These are phyloP conservation scores for Verticillium nubilum DNA, from an alignment of 2,329 filamentous ascomycete species.

Conservation along the genomic window DNA sequence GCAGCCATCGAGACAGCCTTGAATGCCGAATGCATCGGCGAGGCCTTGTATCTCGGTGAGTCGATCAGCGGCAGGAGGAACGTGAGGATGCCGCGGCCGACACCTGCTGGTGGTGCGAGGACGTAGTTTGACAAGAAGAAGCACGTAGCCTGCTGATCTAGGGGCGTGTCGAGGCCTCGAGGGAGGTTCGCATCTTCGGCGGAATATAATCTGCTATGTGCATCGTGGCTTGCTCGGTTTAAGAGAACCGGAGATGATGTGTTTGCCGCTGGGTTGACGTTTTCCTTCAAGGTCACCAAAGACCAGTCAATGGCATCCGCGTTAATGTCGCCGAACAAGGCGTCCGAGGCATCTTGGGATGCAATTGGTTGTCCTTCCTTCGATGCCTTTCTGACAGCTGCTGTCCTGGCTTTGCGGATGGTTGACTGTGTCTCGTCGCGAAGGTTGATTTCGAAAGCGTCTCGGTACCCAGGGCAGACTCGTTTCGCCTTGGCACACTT, in stretches of 20 bases:
- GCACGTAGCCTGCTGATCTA: slow-evolving; percentile 17
- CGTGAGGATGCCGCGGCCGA: slow-evolving; percentile 13
- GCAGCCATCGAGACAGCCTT: slow-evolving; percentile 16
- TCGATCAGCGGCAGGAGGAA: slow-evolving; percentile 16
- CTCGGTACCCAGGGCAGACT: slow-evolving; percentile 11
- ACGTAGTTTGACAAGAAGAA: slow-evolving; percentile 19
- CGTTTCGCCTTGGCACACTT: slow-evolving; percentile 23
- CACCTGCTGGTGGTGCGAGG: slow-evolving; percentile 11
- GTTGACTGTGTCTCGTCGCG: slow-evolving; percentile 13
- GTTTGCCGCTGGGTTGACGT: neutral
- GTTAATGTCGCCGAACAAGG: neutral
- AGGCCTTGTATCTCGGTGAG: slow-evolving; percentile 10
- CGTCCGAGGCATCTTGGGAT: slow-evolving; percentile 5
- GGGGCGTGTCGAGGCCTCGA: slow-evolving; percentile 13
- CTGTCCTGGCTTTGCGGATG: slow-evolving; percentile 13
- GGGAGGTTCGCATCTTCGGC: neutral
- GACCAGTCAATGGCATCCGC: neutral
- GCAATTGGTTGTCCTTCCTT: slow-evolving; percentile 6
- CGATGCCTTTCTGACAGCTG: slow-evolving; percentile 9
- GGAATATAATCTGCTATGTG: neutral
- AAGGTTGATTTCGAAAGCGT: slow-evolving; percentile 13
- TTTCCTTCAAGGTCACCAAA: neutral
- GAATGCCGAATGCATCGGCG: slow-evolving; percentile 16
- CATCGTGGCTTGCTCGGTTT: neutral
- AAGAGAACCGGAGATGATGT: neutral